A percentile compares a stretch with the other conserved stretches of the same genome.
Conservation (phyloP, 306 rosid genomes). For the Arachis hypogaea region DNA sequence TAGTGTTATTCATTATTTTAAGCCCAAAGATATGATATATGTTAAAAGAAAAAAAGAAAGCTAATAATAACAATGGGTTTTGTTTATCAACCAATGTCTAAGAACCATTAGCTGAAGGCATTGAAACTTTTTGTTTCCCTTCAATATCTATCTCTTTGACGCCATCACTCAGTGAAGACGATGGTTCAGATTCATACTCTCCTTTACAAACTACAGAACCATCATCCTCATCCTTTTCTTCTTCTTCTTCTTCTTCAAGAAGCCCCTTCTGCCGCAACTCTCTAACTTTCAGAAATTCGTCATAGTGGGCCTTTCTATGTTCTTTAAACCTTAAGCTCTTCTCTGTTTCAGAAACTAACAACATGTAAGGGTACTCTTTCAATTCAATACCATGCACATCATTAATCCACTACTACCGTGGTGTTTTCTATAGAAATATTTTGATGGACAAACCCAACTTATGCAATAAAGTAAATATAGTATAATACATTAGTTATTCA, state of each 20-base stretch:
- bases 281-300: slow-evolving; percentile 80
- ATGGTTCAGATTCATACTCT: slow-evolving; percentile 47
- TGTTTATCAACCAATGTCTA: slow-evolving; percentile 42
- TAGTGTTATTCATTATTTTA: slow-evolving; percentile 1
- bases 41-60: not conserved
- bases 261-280: slow-evolving; percentile 63
- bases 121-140: slow-evolving; percentile 43
- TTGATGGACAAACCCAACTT: too few species aligned
- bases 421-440: too few species aligned
- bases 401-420: too few species aligned
- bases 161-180: slow-evolving; percentile 60
- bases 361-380: too few species aligned
- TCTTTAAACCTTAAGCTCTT: slow-evolving; percentile 64
- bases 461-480: too few species aligned
- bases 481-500: too few species aligned
- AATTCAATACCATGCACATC: too few species aligned
- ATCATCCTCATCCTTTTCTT: slow-evolving; percentile 63
- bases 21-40: not conserved
- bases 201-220: slow-evolving; percentile 33
- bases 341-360: slow-evolving; percentile 50
- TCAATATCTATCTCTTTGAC: slow-evolving; percentile 70
- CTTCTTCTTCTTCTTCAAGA: slow-evolving; percentile 66
- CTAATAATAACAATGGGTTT: slow-evolving; percentile 32
- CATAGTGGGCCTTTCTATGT: slow-evolving; percentile 85
- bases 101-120: slow-evolving; percentile 57